A percentile compares a stretch with the other conserved stretches of the same genome.
Evolutionary conservation across 352 stramenopile species (phyloP).

Genomic region (Phytophthora fragariae): DNA sequence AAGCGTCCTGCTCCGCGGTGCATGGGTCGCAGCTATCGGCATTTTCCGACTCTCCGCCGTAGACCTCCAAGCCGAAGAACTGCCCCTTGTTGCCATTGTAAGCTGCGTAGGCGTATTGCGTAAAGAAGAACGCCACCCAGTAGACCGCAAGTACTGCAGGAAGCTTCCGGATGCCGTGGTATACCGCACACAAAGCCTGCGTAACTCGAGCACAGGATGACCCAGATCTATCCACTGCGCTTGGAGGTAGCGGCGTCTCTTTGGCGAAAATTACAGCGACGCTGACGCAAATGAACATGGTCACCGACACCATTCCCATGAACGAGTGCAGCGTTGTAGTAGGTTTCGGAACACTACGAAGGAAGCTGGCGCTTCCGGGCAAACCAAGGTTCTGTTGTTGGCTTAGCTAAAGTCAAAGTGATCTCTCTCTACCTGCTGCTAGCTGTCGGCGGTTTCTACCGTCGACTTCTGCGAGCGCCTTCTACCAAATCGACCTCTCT

Average conservation of each 20-base stretch:
- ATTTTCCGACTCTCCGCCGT: conserved; percentile 37
- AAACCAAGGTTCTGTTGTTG: no score
- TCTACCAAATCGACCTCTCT: no score
- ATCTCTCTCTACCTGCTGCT: no score
- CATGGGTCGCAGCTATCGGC: conserved; percentile 51
- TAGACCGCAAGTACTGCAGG: conserved; percentile 42
- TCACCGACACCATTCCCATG: conserved; percentile 52
- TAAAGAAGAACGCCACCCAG: conserved; percentile 46
- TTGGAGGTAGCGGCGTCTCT: conserved; percentile 37
- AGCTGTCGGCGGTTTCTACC: no score
- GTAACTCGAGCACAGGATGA: conserved; percentile 32
- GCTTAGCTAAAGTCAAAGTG: no score
- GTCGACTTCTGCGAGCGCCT: no score
- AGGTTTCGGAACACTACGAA: conserved; percentile 11
- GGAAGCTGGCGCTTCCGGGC: conserved; percentile 21
- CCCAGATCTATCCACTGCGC: conserved; percentile 9
- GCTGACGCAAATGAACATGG: conserved; percentile 46
- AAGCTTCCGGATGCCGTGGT: conserved; percentile 41
- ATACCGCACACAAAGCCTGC: conserved; percentile 42
- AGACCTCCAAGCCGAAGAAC: conserved; percentile 68
- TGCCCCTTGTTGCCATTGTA: conserved; percentile 74
- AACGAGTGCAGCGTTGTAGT: conserved; percentile 48
- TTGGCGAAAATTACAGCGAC: conserved; percentile 39
- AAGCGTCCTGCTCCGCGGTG: conserved; percentile 40
- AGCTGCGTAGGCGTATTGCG: conserved; percentile 53